phyloP scores from a whole-genome alignment of 306 rosid genomes.

The Nissolia schottii region DNA sequence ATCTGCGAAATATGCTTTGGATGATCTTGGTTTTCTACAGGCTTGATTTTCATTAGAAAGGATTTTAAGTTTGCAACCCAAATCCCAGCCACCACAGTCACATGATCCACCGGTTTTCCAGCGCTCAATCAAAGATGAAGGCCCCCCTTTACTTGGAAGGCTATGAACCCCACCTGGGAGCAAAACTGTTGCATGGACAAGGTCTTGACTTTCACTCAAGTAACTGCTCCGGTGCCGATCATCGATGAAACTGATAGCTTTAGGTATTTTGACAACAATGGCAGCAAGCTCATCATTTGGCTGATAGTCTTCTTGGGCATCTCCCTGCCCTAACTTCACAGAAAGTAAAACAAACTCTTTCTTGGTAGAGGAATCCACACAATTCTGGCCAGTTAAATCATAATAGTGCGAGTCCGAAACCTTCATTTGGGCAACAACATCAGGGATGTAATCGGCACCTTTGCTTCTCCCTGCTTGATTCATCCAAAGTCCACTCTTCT shows the following conservation, averaged over 20 bases:
- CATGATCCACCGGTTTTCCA: constrained; percentile 94
- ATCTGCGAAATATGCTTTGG: constrained; percentile 37
- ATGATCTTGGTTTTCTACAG: constrained; percentile 35
- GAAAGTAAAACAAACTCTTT: constrained; percentile 80
- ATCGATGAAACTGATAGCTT: constrained; percentile 20
- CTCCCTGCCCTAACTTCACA: constrained; percentile 52
- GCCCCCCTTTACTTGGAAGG: constrained; percentile 92
- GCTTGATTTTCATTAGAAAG: constrained; percentile 49
- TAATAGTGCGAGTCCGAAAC: constrained; percentile 53
- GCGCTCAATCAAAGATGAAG: constrained; percentile 88
- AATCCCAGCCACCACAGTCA: constrained; percentile 99
- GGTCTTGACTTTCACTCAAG: constrained; percentile 26
- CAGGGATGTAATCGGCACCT: constrained; percentile 56
- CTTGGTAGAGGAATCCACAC: constrained; percentile 27
- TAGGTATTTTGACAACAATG: constrained; percentile 62
- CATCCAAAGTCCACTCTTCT: constrained; percentile 77
- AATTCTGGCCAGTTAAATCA: constrained; percentile 29
- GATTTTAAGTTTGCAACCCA: constrained; percentile 79
- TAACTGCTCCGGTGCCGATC: constrained; percentile 21
- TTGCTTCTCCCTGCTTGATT: constrained; percentile 66
- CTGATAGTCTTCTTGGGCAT: constrained; percentile 56
- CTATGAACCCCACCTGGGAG: constrained; percentile 90
- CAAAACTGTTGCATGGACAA: constrained; percentile 55
- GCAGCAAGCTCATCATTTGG: constrained; percentile 93
- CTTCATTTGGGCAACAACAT: constrained; percentile 84